Conservation (phyloP, 345 rosid species). For the Lagerstroemia speciosa region DNA sequence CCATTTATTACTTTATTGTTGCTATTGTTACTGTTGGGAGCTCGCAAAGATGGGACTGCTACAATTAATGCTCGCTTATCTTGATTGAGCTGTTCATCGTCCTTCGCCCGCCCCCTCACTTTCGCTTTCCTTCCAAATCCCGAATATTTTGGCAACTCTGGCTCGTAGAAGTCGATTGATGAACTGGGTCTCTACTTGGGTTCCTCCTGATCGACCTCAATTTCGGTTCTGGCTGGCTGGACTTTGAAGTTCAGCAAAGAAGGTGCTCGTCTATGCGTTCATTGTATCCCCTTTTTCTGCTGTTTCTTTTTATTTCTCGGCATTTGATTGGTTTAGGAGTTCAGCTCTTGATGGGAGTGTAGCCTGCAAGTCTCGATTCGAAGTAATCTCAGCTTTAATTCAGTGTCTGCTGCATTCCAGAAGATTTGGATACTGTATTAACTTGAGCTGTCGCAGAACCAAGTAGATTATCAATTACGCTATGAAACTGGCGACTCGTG, state of each 20-base stretch:
- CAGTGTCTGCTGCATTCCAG: background rate
- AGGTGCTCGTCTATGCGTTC: background rate
- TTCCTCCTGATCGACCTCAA: background rate
- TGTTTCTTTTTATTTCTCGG: background rate
- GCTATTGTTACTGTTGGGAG: background rate
- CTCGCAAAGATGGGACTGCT: background rate
- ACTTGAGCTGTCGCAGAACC: background rate
- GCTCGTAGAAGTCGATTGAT: background rate
- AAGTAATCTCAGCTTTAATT: background rate
- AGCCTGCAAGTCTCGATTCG: background rate
- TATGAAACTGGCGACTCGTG: background rate
- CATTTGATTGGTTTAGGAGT: background rate
- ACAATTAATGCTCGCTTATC: constrained; percentile 3
- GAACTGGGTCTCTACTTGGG: background rate
- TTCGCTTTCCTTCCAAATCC: background rate
- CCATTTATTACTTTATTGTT: background rate
- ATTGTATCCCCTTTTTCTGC: background rate
- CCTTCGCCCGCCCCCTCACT: background rate
- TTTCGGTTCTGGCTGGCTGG: background rate
- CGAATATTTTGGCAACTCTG: background rate
- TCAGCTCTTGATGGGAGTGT: background rate
- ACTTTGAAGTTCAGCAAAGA: background rate
- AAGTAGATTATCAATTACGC: background rate
- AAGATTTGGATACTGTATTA: background rate
- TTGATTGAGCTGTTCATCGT: background rate